Percentiles rank a stretch among this genome's conserved stretches.
phyloP scores from a whole-genome alignment of 1,284 basidiomycete species.

The Cryptococcus floricola region DNA sequence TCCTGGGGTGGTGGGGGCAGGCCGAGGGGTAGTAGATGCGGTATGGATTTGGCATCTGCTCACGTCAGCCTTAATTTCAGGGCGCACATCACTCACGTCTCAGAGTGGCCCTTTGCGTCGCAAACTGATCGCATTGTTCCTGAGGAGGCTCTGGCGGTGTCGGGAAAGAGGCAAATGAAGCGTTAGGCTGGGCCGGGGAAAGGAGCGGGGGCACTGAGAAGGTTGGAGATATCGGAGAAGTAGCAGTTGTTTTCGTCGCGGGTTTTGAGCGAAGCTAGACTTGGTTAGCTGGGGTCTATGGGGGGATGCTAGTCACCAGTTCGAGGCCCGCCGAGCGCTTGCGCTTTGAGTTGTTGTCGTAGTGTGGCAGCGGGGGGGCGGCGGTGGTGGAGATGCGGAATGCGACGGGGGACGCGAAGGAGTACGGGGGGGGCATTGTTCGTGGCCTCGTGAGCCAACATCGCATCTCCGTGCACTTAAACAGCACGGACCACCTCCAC shows the following conservation, averaged over 20 bases:
- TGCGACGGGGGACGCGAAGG: background rate
- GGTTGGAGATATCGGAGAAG: conserved; percentile 5
- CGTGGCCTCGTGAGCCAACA: background rate
- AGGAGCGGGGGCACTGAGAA: background rate
- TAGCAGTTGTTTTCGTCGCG: background rate
- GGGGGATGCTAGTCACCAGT: background rate
- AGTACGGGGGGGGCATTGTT: background rate
- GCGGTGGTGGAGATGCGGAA: background rate
- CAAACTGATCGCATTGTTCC: conserved; percentile 3
- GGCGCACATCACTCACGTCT: conserved; percentile 3
- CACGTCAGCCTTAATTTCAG: background rate
- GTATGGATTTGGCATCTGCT: conserved; percentile 10
- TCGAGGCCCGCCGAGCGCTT: background rate
- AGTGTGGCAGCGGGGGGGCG: background rate
- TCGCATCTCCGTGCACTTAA: background rate
- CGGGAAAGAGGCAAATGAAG: background rate
- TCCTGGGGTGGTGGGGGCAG: background rate
- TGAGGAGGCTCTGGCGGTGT: background rate
- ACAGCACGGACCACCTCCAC: conserved; percentile 12
- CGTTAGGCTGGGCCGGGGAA: background rate
- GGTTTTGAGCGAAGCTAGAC: background rate
- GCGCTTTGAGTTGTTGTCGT: background rate
- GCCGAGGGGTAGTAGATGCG: conserved; percentile 4
- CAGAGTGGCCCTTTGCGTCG: conserved; percentile 9
- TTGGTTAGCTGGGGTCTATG: background rate